These are phyloP conservation scores for Diutina ranongensis DNA, from an alignment of 1,139 yeast species.

Conservation along the genomic window DNA sequence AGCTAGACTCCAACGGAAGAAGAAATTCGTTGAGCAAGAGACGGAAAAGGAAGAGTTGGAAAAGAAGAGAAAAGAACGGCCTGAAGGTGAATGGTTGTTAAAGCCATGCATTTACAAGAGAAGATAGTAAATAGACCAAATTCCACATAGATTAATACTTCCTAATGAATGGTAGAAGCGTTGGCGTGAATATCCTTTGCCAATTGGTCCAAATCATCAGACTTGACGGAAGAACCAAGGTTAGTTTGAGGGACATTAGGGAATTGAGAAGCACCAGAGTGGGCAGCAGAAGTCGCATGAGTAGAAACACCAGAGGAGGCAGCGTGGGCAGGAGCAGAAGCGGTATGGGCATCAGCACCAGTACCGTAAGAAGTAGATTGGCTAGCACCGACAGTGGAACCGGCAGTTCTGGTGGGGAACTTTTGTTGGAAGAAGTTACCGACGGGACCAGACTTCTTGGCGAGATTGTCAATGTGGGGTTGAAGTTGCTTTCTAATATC, in stretches of 20 bases:
- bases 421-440: slow-evolving; percentile 45
- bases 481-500: slow-evolving; percentile 45
- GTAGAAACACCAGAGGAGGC: not conserved
- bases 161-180: not conserved
- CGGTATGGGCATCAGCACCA: slow-evolving; percentile 15
- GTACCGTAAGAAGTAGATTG: slow-evolving; percentile 20
- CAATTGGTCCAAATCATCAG: slow-evolving; percentile 6
- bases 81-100: slow-evolving; percentile 81
- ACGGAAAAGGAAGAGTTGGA: slow-evolving; percentile 49
- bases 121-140: slow-evolving; percentile 36
- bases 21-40: slow-evolving; percentile 64
- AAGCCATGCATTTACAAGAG: slow-evolving; percentile 95
- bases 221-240: not conserved
- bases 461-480: slow-evolving; percentile 31
- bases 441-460: slow-evolving; percentile 55
- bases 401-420: slow-evolving; percentile 63
- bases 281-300: slow-evolving; percentile 10
- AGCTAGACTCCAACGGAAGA: slow-evolving; percentile 50
- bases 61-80: slow-evolving; percentile 38
- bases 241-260: slow-evolving; percentile 29
- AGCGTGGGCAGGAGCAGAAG: slow-evolving; percentile 7
- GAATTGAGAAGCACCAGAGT: slow-evolving; percentile 33
- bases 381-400: slow-evolving; percentile 49
- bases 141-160: not conserved
- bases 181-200: slow-evolving; percentile 5